Evolutionary conservation across 1,139 yeast species (phyloP).

Genomic region (Groenewaldozyma sp.): DNA sequence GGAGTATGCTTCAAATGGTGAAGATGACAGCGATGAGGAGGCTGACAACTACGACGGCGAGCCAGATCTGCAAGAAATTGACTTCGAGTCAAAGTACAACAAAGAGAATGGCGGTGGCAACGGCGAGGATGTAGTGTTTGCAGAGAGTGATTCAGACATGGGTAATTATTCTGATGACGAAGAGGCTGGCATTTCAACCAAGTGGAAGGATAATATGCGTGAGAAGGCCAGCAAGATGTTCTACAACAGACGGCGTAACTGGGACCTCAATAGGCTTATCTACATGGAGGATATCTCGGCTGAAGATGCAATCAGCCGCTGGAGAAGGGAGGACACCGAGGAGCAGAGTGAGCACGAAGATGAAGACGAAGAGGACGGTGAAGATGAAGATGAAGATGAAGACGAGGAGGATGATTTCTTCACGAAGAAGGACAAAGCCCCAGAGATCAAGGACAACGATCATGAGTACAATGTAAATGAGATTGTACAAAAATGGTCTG

Average conservation of each 20-base stretch:
- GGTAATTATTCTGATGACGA: slow-evolving; percentile 29
- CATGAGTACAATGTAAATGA: slow-evolving; percentile 16
- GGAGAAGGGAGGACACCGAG: slow-evolving; percentile 50
- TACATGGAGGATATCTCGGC: slow-evolving; percentile 74
- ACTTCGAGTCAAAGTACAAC: slow-evolving; percentile 11
- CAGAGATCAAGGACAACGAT: slow-evolving; percentile 25
- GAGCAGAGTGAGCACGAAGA: slow-evolving; percentile 37
- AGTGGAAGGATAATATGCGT: slow-evolving; percentile 33
- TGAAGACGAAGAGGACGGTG: slow-evolving; percentile 42
- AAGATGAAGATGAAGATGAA: slow-evolving; percentile 49
- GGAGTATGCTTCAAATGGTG: slow-evolving; percentile 26
- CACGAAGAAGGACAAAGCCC: slow-evolving; percentile 38
- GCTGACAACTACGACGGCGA: slow-evolving; percentile 34
- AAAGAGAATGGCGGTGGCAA: slow-evolving; percentile 7
- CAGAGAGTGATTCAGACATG: slow-evolving; percentile 37
- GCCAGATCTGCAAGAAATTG: slow-evolving; percentile 19
- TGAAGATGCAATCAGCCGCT: slow-evolving; percentile 61
- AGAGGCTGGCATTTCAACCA: slow-evolving; percentile 29
- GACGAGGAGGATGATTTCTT: slow-evolving; percentile 53
- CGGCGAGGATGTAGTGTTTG: slow-evolving; percentile 27
- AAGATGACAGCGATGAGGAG: slow-evolving; percentile 31
- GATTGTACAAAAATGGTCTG: slow-evolving; percentile 40
- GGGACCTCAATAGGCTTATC: slow-evolving; percentile 76
- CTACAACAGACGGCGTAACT: slow-evolving; percentile 36
- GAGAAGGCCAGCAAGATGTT: slow-evolving; percentile 25